Evolutionary conservation across 2,329 filamentous ascomycete genomes (phyloP).

Genomic region (Ramularia endophylla): DNA sequence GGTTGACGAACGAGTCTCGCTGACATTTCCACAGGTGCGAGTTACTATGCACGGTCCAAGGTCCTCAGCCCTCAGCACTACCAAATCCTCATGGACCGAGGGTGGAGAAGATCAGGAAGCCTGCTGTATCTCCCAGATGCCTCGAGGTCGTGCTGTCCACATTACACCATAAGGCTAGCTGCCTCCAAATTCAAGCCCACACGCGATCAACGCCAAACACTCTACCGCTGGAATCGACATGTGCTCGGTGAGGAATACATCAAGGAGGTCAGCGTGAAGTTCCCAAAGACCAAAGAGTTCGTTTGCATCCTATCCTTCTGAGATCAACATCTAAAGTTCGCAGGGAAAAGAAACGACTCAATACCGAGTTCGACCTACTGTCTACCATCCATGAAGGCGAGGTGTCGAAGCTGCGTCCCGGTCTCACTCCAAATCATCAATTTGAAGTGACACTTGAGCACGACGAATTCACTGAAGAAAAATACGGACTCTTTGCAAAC

Average conservation of each 20-base stretch:
- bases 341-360: conserved; percentile 54
- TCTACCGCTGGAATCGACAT: conserved; percentile 70
- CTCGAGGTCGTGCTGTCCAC: conserved; percentile 77
- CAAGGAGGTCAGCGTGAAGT: conserved; percentile 56
- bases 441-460: conserved; percentile 66
- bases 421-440: conserved; percentile 54
- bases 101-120: conserved; percentile 62
- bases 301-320: conserved; percentile 7
- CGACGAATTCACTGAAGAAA: conserved; percentile 68
- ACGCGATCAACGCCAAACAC: conserved; percentile 66
- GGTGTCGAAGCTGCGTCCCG: conserved; percentile 43
- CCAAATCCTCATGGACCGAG: conserved; percentile 64
- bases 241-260: conserved; percentile 63
- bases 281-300: conserved; percentile 63
- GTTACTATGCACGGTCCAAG: conserved; percentile 62
- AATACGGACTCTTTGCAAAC: conserved; percentile 64
- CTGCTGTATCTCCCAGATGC: conserved; percentile 76
- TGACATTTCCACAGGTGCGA: conserved; percentile 52
- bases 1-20: too few relatives aligned
- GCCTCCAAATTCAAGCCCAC: conserved; percentile 58
- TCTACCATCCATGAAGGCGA: conserved; percentile 67
- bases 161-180: conserved; percentile 74
- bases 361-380: conserved; percentile 61
- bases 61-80: conserved; percentile 62
- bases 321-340: background rate